phyloP scores from a whole-genome alignment of 148 eudicot species.

The Tetragonia tetragonoides region DNA sequence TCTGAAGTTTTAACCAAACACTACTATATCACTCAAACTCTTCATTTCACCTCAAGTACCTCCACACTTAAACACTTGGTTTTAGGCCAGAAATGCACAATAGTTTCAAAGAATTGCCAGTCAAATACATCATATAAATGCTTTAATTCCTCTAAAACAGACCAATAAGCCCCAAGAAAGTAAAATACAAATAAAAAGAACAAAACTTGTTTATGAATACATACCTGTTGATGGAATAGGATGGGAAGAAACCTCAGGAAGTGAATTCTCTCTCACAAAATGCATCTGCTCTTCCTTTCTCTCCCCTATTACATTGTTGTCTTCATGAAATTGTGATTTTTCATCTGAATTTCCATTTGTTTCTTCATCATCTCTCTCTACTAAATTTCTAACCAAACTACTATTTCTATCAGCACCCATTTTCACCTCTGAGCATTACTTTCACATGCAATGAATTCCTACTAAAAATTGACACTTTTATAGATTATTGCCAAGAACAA shows the following conservation, averaged over 20 bases:
- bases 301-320: neutral
- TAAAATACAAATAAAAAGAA: neutral
- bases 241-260: no score
- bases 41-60: no score
- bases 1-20: no score
- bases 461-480: neutral
- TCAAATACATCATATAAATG: no score
- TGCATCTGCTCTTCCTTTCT: neutral
- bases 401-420: slow-evolving; percentile 5
- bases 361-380: neutral
- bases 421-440: slow-evolving; percentile 3
- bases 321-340: neutral
- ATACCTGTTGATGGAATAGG: neutral
- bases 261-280: neutral
- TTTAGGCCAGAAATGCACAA: no score
- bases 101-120: no score
- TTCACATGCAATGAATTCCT: neutral
- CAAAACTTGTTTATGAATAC: neutral
- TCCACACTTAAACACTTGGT: no score
- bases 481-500: neutral
- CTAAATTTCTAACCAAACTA: neutral
- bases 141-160: no score
- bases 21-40: no score
- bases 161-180: neutral
- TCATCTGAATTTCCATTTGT: neutral